Evolutionary conservation across 2,329 filamentous ascomycete genomes (phyloP), one percentile per base, ranked within the genome.

Genomic region (Sphaerulina musiva): DNA sequence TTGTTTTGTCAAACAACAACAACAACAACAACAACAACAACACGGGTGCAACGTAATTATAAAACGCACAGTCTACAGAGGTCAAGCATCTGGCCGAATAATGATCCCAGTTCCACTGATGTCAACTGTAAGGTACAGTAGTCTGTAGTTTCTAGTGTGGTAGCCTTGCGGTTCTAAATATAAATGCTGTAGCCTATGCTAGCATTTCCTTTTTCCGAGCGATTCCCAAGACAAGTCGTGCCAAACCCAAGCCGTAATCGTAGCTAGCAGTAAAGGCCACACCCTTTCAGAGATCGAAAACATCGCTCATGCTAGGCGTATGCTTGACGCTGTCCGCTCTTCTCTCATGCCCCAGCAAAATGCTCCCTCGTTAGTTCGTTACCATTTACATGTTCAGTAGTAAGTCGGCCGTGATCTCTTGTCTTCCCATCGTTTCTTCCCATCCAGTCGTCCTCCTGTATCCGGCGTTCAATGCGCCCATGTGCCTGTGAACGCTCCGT

Each of bases 311-410:
- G 14, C 17, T 26, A 12, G 20, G 10, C 12, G 6, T 26, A 44
- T 20, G 42, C 42, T 44, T 23, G 42, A 44, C 42, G 42, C 42
- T 44, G 40, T 17, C 23, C 40, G 42, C 42, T 29, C 11, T 26
- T 29, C 42, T 29, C 42, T 20, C 9, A 11, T 42, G 40, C 40
- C 23, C 5, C 14, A 26, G 17, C 20, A 36, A 38, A 47, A 47
- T 47, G 45, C 45, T 47, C 45, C n/a, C 20, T 47, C 45, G 45
- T 47, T 47, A 47, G 45, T 26, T 47, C 45, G 45, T 47, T 47
- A 34, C 45, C 31, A 17, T 36, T 14, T 47, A 47, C 45, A 47
- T 47, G 45, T 47, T 47, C 45, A 17, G 17, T 47, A 38, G 32
- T 46, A 36, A 38, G n/a, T 47, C 45, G 31, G 31, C 42, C 45